Conservation (phyloP, 2,329 filamentous ascomycete species). For the Pseudohalonectria lignicola region DNA sequence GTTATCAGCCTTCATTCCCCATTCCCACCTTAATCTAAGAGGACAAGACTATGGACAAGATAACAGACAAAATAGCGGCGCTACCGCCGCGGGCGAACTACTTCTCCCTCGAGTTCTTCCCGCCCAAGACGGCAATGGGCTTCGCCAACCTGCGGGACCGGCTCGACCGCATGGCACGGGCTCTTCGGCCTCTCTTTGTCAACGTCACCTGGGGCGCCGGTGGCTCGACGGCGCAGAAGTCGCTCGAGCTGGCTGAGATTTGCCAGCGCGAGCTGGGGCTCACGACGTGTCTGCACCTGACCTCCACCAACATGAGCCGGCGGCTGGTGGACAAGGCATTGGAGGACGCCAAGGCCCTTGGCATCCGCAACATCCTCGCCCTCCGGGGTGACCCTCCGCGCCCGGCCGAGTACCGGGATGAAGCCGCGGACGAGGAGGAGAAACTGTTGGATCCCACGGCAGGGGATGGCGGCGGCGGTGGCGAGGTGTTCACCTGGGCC, state of each 20-base stretch:
- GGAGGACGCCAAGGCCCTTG: slow-evolving; percentile 80
- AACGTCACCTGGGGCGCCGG: slow-evolving; percentile 98
- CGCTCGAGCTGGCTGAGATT: slow-evolving; percentile 86
- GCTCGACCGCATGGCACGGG: slow-evolving; percentile 88
- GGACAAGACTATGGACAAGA: slow-evolving; percentile 70
- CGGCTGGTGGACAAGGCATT: slow-evolving; percentile 77
- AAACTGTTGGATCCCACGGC: too few relatives aligned
- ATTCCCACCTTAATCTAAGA: too few relatives aligned
- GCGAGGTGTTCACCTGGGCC: slow-evolving; percentile 79
- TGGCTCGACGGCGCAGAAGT: slow-evolving; percentile 82
- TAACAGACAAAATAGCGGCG: slow-evolving; percentile 90
- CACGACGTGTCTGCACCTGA: slow-evolving; percentile 91
- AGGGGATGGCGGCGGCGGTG: slow-evolving; percentile 54
- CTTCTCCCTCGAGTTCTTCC: slow-evolving; percentile 98
- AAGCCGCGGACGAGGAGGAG: slow-evolving; percentile 30
- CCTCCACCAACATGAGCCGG: slow-evolving; percentile 95
- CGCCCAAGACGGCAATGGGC: slow-evolving; percentile 92
- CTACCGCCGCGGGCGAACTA: slow-evolving; percentile 72
- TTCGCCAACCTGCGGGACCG: slow-evolving; percentile 89
- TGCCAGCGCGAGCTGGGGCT: slow-evolving; percentile 86
- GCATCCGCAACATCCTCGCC: slow-evolving; percentile 88
- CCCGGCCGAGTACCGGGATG: slow-evolving; percentile 72
- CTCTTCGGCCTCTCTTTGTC: slow-evolving; percentile 84
- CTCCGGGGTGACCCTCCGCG: slow-evolving; percentile 84
- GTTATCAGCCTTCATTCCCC: too few relatives aligned